Base-by-base conservation (phyloP, 495 filamentous ascomycete species). In the Lophiostoma macrostomum region DNA sequence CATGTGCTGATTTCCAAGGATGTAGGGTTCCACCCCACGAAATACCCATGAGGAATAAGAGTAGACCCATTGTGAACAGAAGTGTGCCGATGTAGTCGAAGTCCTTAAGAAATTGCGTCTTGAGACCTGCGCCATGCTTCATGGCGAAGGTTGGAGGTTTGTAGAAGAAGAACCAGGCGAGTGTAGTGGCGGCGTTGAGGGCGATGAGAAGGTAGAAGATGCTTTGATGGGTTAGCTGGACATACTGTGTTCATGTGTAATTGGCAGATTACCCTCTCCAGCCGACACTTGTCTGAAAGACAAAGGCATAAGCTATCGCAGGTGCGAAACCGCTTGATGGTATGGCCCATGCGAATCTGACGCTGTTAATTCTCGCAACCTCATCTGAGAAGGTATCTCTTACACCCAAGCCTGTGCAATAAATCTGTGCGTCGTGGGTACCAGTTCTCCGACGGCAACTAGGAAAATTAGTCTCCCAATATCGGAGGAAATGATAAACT, bases 11-110 rank as follows among this genome's bases (percentile, higher is more conserved):
- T 0, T 30, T 52, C 74, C 73, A 77, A 2, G 73, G 66, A 40
- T 72, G 73, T 29, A 74, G 12, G 3, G 63, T 18, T 19, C 70
- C 72, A 7, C 68, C 74, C 71, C 68, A 75, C 43, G 68, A 71
- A n/a, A 75, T 50, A 5, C 72, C 71, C 41, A 74, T 46, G 7
- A 67, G 52, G 29, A 74, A 71, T 0, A 68, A 39, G 3, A 64
- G 55, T 4, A 71, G 50, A 12, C 67, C 69, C 13, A 56, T 37
- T 2, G 64, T 52, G 44, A 58, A 67, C 11, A 71, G 53, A 1
- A 50, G 25, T 1, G 62, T 50, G n/a, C 69, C 69, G 50, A 68
- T 60, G 27, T 61, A 66, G 43, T 71, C 69, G 25, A 70, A 63
- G 28, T 70, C 53, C 35, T 60, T 63, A 23, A 69, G 37, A 42